Evolutionary conservation across 495 filamentous ascomycete species (phyloP), one percentile per base, ranked within the genome.

Genomic region (Podospora bellae-mahoneyi): DNA sequence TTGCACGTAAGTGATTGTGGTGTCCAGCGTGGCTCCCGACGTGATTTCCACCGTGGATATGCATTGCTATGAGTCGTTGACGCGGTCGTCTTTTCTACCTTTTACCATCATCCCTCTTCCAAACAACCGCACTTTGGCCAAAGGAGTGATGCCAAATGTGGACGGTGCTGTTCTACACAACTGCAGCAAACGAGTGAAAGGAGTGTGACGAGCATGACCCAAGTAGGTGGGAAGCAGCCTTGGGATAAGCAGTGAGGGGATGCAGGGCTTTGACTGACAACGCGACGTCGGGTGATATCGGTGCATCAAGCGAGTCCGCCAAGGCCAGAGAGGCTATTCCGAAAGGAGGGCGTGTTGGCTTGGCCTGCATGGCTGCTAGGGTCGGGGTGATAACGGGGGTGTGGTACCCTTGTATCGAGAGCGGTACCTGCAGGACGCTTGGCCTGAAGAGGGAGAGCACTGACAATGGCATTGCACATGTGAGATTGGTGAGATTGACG

Each of bases 401-500:
- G 23, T 32, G 23, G 59, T 32, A 27, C 23, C 20, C 27, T 32
- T 61, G 56, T n/a, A 6, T 58, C 18, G 6, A 58, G 20, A 9
- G 23, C 23, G 59, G 59, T 61, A 61, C 59, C 59, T 61, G 59
- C 59, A 61, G 59, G 1, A 61, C 20, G 59, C 59, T 61, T 61
- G 59, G 18, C 59, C 59, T 26, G 28, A 61, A 61, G 7, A 13
- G 59, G 59, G 9, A 9, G 59, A 10, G 20, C 23, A 58, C 56
- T 58, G 56, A 58, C 56, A 9, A 58, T 20, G 16, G 59, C 59
- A 28, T 61, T 61, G 59, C 5, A 27, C 27, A 5, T 10, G 59
- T 61, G 59, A 61, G 59, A 61, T 61, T 61, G 20, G n/a, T 61
- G 59, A 61, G 59, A 61, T 61, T 61, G 20, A 32, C 16, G 27